Base-by-base conservation (phyloP, 345 rosid genomes). In the Abelmoschus esculentus region DNA sequence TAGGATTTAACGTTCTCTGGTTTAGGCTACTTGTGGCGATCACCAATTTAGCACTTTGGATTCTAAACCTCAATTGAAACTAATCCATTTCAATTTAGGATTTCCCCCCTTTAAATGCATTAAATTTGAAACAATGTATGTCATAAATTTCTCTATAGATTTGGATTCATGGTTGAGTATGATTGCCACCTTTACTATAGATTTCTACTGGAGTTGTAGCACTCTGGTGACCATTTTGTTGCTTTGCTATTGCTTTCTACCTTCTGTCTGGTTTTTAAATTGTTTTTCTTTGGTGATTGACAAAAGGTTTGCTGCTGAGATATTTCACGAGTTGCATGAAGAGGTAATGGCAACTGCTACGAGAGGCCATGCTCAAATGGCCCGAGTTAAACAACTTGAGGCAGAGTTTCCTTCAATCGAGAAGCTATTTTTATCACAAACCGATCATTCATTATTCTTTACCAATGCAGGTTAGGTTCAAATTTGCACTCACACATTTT, bases 261-360 rank as follows among this genome's bases (percentile, higher is more conserved):
- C 18, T 14, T 49, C 54, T 57, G 2, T 67, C 31, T 52, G 26
- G 10, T 15, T 77, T 19, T 34, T 50, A 31, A 34, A 55, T 69
- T 72, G 70, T 0, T 29, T 73, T 53, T 70, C 72, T 34, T 50
- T 72, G 42, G 14, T 62, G 71, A 70, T 31, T 70, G 60, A 55
- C 59, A 67, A 42, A 74, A 95, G 98, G 84, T 92, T 96, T 82
- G 98, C 99, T 75, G 97, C 98, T 69, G 99, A 85, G 87, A 86
- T 96, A 82, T 96, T 96, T 60, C 98, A 92, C 70, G 96, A 87
- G 74, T 82, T 96, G 89, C 98, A 96, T 73, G 99, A 96, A 77
- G 98, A 92, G 75, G 93, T 92, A 58, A 78, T 91, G 92, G 84
- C 85, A 19, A 96, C 95, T 54, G 90, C 98, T 66, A 88, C 96